A percentile compares a stretch with the other conserved stretches of the same genome.
Evolutionary conservation across 2,329 filamentous ascomycete species (phyloP).

Genomic region (Alternaria ventricosa): DNA sequence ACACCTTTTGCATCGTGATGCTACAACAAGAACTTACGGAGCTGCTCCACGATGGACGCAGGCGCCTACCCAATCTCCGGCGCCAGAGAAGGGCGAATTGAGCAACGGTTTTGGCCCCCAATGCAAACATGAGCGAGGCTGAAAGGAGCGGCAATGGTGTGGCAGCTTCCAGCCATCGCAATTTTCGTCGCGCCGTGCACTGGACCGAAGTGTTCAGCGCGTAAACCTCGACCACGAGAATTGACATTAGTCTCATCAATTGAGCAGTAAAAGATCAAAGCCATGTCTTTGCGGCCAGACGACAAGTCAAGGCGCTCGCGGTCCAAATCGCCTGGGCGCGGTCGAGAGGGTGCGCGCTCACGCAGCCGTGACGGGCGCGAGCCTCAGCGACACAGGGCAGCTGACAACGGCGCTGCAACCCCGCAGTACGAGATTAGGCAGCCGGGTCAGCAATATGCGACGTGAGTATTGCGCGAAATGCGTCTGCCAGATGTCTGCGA

Average conservation of each 20-base stretch:
- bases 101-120: constrained; percentile 19
- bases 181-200: constrained; percentile 15
- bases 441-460: constrained; percentile 43
- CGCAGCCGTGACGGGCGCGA: constrained; percentile 50
- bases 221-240: constrained; percentile 5
- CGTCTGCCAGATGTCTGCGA: neutral
- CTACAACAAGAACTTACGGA: neutral
- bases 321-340: constrained; percentile 51
- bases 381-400: constrained; percentile 41
- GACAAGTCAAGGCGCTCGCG: constrained; percentile 50
- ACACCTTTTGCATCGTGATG: neutral
- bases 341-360: constrained; percentile 48
- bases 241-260: neutral
- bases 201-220: constrained; percentile 1
- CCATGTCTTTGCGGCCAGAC: constrained; percentile 52
- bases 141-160: constrained; percentile 15
- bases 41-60: neutral
- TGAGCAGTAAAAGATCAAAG: neutral
- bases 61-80: neutral
- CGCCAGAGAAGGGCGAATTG: neutral
- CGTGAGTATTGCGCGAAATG: constrained; percentile 35
- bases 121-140: constrained; percentile 12
- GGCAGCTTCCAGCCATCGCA: constrained; percentile 26
- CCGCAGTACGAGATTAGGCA: constrained; percentile 52
- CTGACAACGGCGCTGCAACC: constrained; percentile 37